Evolutionary conservation across 768 basidiomycete genomes (phyloP).

Genomic region (Russula dissimulans): DNA sequence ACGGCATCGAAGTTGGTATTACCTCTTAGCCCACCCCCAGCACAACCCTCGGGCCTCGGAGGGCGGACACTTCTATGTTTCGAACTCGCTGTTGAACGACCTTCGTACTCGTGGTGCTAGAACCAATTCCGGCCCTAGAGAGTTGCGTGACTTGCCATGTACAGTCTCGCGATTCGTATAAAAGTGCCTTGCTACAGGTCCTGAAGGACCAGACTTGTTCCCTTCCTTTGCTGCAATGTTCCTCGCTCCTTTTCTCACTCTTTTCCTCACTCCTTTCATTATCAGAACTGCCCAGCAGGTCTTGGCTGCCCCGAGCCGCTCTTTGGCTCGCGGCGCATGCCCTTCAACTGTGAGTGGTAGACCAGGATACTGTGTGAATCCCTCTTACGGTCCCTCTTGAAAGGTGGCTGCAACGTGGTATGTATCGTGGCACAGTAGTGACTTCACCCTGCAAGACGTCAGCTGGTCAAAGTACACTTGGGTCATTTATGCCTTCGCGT

Average conservation of each 20-base stretch:
- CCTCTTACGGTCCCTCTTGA: too few relatives aligned
- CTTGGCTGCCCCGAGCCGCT: neutral
- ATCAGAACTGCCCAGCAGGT: neutral
- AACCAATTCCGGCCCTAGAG: too few relatives aligned
- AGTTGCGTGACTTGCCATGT: neutral
- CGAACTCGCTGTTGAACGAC: too few relatives aligned
- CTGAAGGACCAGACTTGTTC: neutral
- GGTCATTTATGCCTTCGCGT: constrained; percentile 63
- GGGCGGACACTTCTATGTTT: too few relatives aligned
- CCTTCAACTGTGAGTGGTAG: too few relatives aligned
- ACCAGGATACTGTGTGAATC: too few relatives aligned
- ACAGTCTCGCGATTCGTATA: neutral
- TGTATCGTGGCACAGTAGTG: constrained; percentile 50
- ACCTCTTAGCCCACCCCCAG: too few relatives aligned
- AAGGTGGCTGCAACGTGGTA: constrained; percentile 49
- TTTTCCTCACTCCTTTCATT: neutral
- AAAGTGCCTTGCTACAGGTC: neutral
- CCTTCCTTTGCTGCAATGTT: neutral
- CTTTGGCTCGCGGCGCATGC: too few relatives aligned
- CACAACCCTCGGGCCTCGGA: too few relatives aligned
- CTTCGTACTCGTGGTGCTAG: too few relatives aligned
- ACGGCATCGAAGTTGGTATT: too few relatives aligned
- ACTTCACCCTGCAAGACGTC: constrained; percentile 44
- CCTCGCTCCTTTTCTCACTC: neutral
- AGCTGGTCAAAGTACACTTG: constrained; percentile 61